Conservation (phyloP, 495 filamentous ascomycete genomes). For the Podospora didyma region DNA sequence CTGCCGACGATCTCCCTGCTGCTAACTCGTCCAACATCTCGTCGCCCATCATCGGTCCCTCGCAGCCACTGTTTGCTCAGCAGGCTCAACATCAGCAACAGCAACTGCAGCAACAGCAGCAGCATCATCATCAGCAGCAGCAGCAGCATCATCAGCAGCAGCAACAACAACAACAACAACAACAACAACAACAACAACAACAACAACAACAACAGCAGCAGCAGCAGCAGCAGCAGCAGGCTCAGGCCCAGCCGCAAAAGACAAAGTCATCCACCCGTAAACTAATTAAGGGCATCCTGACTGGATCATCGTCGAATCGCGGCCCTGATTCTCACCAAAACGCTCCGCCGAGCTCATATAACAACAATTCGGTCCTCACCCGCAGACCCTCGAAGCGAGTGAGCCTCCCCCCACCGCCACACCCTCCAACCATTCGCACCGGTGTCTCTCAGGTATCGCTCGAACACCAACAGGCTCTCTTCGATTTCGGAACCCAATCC, state of each 20-base stretch:
- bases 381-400: slow-evolving; percentile 48
- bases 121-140: slow-evolving; percentile 31
- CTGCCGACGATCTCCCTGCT: slow-evolving; percentile 35
- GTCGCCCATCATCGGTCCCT: slow-evolving; percentile 14
- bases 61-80: slow-evolving; percentile 5
- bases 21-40: slow-evolving; percentile 23
- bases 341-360: slow-evolving; percentile 29
- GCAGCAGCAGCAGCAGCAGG: slow-evolving; percentile 11
- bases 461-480: slow-evolving; percentile 16
- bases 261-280: slow-evolving; percentile 40
- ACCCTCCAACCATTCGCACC: slow-evolving; percentile 37
- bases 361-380: slow-evolving; percentile 34
- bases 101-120: slow-evolving; percentile 4
- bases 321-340: slow-evolving; percentile 32
- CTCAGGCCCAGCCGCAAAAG: slow-evolving; percentile 34
- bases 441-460: slow-evolving; percentile 38
- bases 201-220: neutral
- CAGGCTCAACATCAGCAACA: no score
- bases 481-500: slow-evolving; percentile 32
- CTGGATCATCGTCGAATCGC: slow-evolving; percentile 32
- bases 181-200: no score
- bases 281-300: slow-evolving; percentile 43
- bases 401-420: slow-evolving; percentile 31
- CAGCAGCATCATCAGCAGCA: slow-evolving; percentile 16
- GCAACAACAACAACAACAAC: neutral